Evolutionary conservation across 129 eudicot genomes (phyloP), one percentile per base, ranked within the genome.

Genomic region (Ambrosia trifida): DNA sequence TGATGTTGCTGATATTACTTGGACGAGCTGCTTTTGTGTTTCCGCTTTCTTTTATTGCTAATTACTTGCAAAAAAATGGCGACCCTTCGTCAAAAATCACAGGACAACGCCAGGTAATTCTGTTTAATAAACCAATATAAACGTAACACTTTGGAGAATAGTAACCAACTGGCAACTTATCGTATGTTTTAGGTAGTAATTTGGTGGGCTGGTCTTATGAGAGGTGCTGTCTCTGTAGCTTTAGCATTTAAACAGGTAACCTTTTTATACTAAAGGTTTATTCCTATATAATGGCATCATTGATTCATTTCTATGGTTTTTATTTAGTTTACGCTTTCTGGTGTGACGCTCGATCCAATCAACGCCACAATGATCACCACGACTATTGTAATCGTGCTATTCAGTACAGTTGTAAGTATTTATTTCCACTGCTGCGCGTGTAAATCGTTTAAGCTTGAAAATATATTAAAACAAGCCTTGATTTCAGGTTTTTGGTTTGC

Each of bases 121-220:
- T 44, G 11, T 35, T 45, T 66, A 10, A 16, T 9, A 10, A 17
- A 50, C 17, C 49, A 35, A 50, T 36, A 50, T 16, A 35, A 16
- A 17, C 7, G 28, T 35, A 18, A 36, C 13, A 18, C 50, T 28
- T 38, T 54, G 36, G 12, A 69, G 45, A 31, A 32, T 51, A 3
- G 3, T 4, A 64, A 36, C 45, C 0, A n/a, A 17, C n/a, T n/a
- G n/a, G n/a, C n/a, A n/a, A n/a, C 8, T 18, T 66, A 19, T 36
- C 19, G 9, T 44, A 13, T 79, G 70, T 4, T 68, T 50, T 69
- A 93, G 98, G 70, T 86, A 11, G 75, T 89, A 28, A 90, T 94
- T 49, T 94, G 98, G 97, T 94, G 98, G 98, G 98, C 98, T 31
- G 98, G 98, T 51, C 86, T 94, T 63, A 89, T 94, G 97, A 84